Percentiles rank a stretch among this genome's conserved stretches.
Conservation (phyloP, 495 filamentous ascomycete species). For the Annulohypoxylon moriforme region DNA sequence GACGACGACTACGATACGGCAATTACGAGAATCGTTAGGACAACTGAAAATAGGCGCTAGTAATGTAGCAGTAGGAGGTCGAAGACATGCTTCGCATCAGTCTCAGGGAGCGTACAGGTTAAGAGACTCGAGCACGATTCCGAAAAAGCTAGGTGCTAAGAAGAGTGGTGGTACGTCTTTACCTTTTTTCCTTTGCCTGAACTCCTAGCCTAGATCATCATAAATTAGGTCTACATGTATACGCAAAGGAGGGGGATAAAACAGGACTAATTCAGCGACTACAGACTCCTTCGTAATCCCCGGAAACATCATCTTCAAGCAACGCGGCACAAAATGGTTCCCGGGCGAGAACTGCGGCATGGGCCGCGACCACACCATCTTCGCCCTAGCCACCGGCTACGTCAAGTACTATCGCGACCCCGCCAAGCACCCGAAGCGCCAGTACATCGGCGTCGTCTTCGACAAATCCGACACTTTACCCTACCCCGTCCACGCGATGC, state of each 20-base stretch:
- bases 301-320: slow-evolving; percentile 97
- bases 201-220: background rate
- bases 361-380: slow-evolving; percentile 98
- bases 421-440: slow-evolving; percentile 76
- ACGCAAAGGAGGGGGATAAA: background rate
- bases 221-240: background rate
- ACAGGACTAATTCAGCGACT: slow-evolving; percentile 5
- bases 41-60: slow-evolving; percentile 53
- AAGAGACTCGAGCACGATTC: slow-evolving; percentile 82
- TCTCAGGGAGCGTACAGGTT: slow-evolving; percentile 87
- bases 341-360: slow-evolving; percentile 93
- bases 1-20: slow-evolving; percentile 41
- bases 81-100: slow-evolving; percentile 84
- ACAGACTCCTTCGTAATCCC: slow-evolving; percentile 88
- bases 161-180: slow-evolving; percentile 76
- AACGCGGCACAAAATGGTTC: slow-evolving; percentile 94
- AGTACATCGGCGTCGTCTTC: slow-evolving; percentile 93
- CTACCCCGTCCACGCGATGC: slow-evolving; percentile 72
- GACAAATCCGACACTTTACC: slow-evolving; percentile 79
- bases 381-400: slow-evolving; percentile 82
- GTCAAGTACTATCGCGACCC: slow-evolving; percentile 97
- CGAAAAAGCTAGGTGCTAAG: slow-evolving; percentile 95
- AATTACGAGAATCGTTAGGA: slow-evolving; percentile 51
- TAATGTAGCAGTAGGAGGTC: slow-evolving; percentile 57
- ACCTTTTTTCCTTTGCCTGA: background rate